Evolutionary conservation across 2,329 filamentous ascomycete species (phyloP).

Genomic region (Xylaria sp.): DNA sequence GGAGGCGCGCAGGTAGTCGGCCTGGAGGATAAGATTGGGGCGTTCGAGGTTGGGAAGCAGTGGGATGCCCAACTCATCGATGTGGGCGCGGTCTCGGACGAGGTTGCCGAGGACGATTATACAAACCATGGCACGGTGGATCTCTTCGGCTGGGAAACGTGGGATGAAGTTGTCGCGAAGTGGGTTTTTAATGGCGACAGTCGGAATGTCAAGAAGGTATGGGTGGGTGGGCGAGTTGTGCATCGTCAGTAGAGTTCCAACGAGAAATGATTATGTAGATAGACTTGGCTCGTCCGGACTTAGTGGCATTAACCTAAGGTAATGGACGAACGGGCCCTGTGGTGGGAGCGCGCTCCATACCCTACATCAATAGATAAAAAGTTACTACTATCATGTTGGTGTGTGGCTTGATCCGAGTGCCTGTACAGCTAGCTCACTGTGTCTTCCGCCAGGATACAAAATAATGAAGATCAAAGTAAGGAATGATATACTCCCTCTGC

Average conservation of each 20-base stretch:
- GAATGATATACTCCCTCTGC: too few species aligned
- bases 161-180: constrained; percentile 87
- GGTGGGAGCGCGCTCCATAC: constrained; percentile 6
- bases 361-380: background rate
- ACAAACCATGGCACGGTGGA: constrained; percentile 75
- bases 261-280: constrained; percentile 9
- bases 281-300: background rate
- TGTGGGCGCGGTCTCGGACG: constrained; percentile 63
- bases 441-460: too few species aligned
- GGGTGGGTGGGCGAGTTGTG: constrained; percentile 87
- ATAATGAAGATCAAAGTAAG: too few species aligned
- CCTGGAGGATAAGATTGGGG: constrained; percentile 76
- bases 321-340: background rate
- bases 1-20: constrained; percentile 87
- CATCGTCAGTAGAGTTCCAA: constrained; percentile 61
- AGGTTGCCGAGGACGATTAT: constrained; percentile 50
- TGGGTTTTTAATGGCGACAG: constrained; percentile 97
- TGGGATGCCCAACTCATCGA: constrained; percentile 90
- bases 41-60: constrained; percentile 85
- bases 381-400: background rate
- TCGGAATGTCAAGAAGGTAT: constrained; percentile 86
- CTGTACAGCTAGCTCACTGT: too few species aligned
- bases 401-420: background rate
- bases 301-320: background rate
- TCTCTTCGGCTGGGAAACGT: constrained; percentile 91